phyloP scores from a whole-genome alignment of 768 basidiomycete species.

The Myochromella boudieri region DNA sequence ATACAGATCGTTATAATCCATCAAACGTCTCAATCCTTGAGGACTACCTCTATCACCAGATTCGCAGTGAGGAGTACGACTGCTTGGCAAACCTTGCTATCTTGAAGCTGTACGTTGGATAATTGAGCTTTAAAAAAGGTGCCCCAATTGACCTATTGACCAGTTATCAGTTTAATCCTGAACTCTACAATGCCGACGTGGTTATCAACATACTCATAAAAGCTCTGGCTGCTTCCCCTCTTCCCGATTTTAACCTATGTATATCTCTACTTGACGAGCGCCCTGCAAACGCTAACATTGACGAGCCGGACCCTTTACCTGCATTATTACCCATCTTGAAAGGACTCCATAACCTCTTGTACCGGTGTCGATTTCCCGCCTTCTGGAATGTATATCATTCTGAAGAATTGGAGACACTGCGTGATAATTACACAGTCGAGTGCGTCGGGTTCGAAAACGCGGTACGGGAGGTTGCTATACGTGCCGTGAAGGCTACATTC shows the following conservation, averaged over 20 bases:
- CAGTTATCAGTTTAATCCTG: constrained; percentile 96
- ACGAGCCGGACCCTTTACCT: constrained; percentile 83
- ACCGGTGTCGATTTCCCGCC: constrained; percentile 83
- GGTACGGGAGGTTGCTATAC: constrained; percentile 74
- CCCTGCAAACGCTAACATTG: constrained; percentile 48
- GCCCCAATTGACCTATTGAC: constrained; percentile 8
- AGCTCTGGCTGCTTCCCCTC: constrained; percentile 78
- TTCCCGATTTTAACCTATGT: constrained; percentile 93
- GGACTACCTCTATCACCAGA: constrained; percentile 96
- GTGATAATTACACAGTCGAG: constrained; percentile 87
- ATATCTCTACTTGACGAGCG: constrained; percentile 89
- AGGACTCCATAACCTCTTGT: constrained; percentile 66
- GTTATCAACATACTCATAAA: constrained; percentile 95
- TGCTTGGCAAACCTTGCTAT: constrained; percentile 94
- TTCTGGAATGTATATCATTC: constrained; percentile 83
- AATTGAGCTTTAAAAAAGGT: not conserved
- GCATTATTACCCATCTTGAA: constrained; percentile 67
- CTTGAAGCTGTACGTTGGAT: constrained; percentile 71
- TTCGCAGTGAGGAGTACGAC: constrained; percentile 89
- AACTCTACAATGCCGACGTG: constrained; percentile 90
- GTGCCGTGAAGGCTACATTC: constrained; percentile 78
- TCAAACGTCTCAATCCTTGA: constrained; percentile 91
- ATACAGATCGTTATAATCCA: constrained; percentile 93
- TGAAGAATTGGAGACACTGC: constrained; percentile 63
- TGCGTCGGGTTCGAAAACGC: constrained; percentile 81